These are phyloP conservation scores for Phytophthora foliorum DNA, from an alignment of 352 stramenopile genomes.

Conservation along the genomic window DNA sequence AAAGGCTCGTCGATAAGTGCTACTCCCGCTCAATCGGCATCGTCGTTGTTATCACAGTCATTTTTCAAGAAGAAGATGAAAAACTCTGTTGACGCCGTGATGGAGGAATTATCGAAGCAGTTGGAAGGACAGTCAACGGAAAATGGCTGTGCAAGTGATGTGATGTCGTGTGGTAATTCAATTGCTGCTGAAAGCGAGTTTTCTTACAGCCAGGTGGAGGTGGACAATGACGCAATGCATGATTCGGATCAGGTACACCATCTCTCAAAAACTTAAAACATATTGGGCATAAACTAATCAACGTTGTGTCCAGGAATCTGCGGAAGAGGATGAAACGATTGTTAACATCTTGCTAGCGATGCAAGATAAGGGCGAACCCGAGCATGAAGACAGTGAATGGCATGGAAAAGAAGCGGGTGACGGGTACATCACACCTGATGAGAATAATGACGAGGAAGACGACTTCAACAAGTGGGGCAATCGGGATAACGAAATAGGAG, in stretches of 20 bases:
- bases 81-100: slow-evolving; percentile 63
- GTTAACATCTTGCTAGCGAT: slow-evolving; percentile 60
- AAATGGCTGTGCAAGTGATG: slow-evolving; percentile 18
- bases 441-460: slow-evolving; percentile 35
- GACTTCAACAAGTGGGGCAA: slow-evolving; percentile 26
- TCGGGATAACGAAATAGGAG: slow-evolving; percentile 59
- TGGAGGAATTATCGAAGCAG: slow-evolving; percentile 54
- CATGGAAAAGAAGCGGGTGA: slow-evolving; percentile 30
- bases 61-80: slow-evolving; percentile 87
- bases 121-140: slow-evolving; percentile 14
- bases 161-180: slow-evolving; percentile 54
- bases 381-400: slow-evolving; percentile 18
- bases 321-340: slow-evolving; percentile 60
- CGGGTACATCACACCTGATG: slow-evolving; percentile 25
- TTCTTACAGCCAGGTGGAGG: slow-evolving; percentile 60
- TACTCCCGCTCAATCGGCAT: slow-evolving; percentile 48
- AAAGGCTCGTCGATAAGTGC: slow-evolving; percentile 24
- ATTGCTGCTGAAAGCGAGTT: slow-evolving; percentile 58
- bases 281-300: slow-evolving; percentile 5
- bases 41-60: slow-evolving; percentile 80
- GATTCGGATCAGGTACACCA: slow-evolving; percentile 27
- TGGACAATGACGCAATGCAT: slow-evolving; percentile 1
- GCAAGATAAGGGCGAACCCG: slow-evolving; percentile 41
- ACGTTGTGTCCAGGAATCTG: slow-evolving; percentile 20
- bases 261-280: not conserved